A percentile compares a stretch with the other conserved stretches of the same genome.
Evolutionary conservation across 2,329 filamentous ascomycete species (phyloP).

Genomic region (Microsporum ferrugineum): DNA sequence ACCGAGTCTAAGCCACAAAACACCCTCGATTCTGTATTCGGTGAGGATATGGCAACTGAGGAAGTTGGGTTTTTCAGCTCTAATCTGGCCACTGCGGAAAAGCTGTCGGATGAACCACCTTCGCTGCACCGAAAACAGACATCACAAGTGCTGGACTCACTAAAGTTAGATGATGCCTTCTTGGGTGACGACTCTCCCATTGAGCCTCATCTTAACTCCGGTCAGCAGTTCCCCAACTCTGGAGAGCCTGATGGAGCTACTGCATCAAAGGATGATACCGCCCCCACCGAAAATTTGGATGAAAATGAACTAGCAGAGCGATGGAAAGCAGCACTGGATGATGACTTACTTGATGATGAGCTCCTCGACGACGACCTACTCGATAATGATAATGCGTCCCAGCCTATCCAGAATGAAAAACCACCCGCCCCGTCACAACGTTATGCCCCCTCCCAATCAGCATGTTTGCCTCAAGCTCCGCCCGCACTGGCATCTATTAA

Average conservation of each 20-base stretch:
- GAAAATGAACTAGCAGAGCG: constrained; percentile 62
- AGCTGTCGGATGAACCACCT: constrained; percentile 14
- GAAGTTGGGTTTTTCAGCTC: constrained; percentile 29
- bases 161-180: constrained; percentile 26
- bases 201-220: not conserved
- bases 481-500: constrained; percentile 20
- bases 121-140: constrained; percentile 58
- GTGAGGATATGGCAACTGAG: constrained; percentile 27
- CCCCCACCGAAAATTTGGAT: not conserved
- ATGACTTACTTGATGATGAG: constrained; percentile 56
- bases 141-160: constrained; percentile 49
- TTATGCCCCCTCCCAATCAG: not conserved
- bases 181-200: constrained; percentile 12
- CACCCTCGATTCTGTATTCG: constrained; percentile 27
- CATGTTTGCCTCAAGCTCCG: not conserved
- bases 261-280: not conserved
- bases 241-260: not conserved
- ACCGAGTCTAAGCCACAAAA: constrained; percentile 20
- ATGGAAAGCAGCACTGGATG: constrained; percentile 73
- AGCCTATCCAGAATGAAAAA: not conserved
- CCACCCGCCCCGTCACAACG: not conserved
- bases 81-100: constrained; percentile 9
- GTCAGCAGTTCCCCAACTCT: not conserved
- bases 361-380: constrained; percentile 51
- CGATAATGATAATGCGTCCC: constrained; percentile 33